Evolutionary conservation across 202 grass and related monocot species (phyloP).

Genomic region (Zoysia matrella): DNA sequence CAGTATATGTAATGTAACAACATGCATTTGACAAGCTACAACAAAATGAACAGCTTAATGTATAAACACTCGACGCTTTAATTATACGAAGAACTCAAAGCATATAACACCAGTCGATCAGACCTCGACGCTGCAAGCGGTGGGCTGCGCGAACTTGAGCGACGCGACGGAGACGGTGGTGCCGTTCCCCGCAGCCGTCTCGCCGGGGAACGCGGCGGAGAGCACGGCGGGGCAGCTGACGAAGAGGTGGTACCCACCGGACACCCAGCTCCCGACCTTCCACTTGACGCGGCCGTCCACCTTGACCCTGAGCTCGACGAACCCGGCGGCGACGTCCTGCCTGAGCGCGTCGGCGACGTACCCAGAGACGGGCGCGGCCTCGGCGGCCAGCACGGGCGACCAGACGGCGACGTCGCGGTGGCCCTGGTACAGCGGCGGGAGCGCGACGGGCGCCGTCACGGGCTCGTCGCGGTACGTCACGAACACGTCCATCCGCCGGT

Average conservation of each 20-base stretch:
- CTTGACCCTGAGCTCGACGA: slow-evolving; percentile 60
- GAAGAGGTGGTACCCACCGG: slow-evolving; percentile 77
- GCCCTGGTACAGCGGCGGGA: slow-evolving; percentile 75
- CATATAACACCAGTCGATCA: neutral
- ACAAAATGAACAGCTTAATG: slow-evolving; percentile 27
- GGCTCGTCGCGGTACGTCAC: slow-evolving; percentile 70
- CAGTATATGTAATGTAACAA: neutral
- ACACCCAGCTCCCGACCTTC: slow-evolving; percentile 84
- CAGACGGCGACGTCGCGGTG: slow-evolving; percentile 73
- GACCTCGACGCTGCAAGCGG: slow-evolving; percentile 55
- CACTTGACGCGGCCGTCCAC: slow-evolving; percentile 73
- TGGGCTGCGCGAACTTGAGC: slow-evolving; percentile 55
- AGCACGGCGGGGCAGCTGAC: slow-evolving; percentile 84
- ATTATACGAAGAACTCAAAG: too few relatives aligned
- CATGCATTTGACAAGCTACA: neutral
- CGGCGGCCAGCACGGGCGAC: slow-evolving; percentile 65
- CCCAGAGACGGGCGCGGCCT: slow-evolving; percentile 50
- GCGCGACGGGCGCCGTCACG: slow-evolving; percentile 54
- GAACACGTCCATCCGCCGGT: slow-evolving; percentile 60
- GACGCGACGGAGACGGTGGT: slow-evolving; percentile 16
- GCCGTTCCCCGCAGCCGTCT: neutral
- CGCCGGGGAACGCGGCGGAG: neutral
- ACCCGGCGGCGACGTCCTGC: slow-evolving; percentile 56
- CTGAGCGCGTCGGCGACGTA: slow-evolving; percentile 59
- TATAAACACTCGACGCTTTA: too few relatives aligned